Conservation (phyloP, 1,284 basidiomycete genomes). For the Tilletia walkeri region DNA sequence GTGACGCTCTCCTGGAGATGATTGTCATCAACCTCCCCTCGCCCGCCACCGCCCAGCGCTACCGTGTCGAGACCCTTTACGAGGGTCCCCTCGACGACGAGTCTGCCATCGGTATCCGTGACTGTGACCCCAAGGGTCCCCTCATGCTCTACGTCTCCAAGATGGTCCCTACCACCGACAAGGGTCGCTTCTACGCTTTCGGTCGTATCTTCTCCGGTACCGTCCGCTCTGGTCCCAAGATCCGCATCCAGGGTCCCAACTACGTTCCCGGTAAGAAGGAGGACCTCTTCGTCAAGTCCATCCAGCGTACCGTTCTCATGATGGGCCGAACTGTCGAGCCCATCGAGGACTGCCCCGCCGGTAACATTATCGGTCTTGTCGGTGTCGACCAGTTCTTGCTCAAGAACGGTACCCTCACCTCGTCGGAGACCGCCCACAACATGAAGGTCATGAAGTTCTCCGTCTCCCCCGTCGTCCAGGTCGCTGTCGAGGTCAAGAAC, state of each 20-base stretch:
- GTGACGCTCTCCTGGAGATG: constrained; percentile 99
- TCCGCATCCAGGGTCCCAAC: constrained; percentile 99
- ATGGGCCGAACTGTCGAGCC: constrained; percentile 99
- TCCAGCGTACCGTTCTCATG: constrained; percentile 99
- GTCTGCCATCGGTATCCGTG: constrained; percentile 95
- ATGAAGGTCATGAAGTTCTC: constrained; percentile 94
- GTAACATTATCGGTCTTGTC: constrained; percentile 98
- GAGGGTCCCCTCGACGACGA: constrained; percentile 99
- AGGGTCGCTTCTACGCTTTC: constrained; percentile 99
- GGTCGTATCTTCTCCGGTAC: constrained; percentile 99
- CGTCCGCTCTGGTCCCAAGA: constrained; percentile 92
- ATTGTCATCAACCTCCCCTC: constrained; percentile 95
- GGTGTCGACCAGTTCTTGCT: constrained; percentile 99
- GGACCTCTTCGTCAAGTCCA: constrained; percentile 95
- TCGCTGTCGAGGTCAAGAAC: constrained; percentile 99
- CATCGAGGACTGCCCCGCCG: constrained; percentile 97
- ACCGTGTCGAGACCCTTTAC: constrained; percentile 99
- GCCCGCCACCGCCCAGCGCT: constrained; percentile 91
- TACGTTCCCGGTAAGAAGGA: constrained; percentile 99
- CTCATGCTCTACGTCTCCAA: constrained; percentile 99
- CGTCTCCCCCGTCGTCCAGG: constrained; percentile 98
- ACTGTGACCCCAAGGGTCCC: constrained; percentile 95
- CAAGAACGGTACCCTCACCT: constrained; percentile 93
- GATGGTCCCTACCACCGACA: constrained; percentile 99
- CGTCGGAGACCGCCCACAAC: constrained; percentile 98